phyloP scores from a whole-genome alignment of 176 grass and related monocot genomes.

The sorghum (Sorghum bicolor) region Sorghum_bicolor_NCBIv3 NC_012873.2:3062501-3063000 shows the following conservation, averaged over 20 bases:
- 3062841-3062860: constrained; percentile 98
- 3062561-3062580: constrained; percentile 98
- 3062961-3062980: neutral
- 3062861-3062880: constrained; percentile 93
- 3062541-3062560: constrained; percentile 95
- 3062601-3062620: constrained; percentile 22
- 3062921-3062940: constrained; percentile 43
- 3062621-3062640: constrained; percentile 27
- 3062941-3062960: neutral
- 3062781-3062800: neutral
- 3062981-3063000: neutral
- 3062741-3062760: neutral
- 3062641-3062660: neutral
- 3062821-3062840: constrained; percentile 44
- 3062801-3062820: neutral
- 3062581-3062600: constrained; percentile 97
- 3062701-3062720: neutral
- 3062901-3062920: constrained; percentile 92
- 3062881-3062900: constrained; percentile 89
- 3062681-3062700: neutral
- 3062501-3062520: constrained; percentile 92
- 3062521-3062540: constrained; percentile 94
- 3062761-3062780: neutral
- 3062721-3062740: neutral
- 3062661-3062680: neutral